Percentiles rank a stretch among this genome's conserved stretches.
Conservation (phyloP, 163 green algal species). For the Botryococcus braunii region DNA sequence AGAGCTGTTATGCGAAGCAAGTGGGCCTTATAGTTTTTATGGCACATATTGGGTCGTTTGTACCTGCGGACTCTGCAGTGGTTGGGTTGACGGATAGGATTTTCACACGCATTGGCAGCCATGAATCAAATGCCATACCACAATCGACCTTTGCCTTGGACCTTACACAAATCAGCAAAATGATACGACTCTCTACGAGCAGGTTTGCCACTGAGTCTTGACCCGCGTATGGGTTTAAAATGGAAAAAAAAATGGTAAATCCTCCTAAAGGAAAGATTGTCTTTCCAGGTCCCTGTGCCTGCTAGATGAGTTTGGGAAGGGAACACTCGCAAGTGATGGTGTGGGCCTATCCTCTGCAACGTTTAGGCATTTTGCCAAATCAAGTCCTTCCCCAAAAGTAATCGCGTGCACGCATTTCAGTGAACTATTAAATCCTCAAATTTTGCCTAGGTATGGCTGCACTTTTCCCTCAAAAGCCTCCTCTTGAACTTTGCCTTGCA, state of each 20-base stretch:
- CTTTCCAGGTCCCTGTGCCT: conserved; percentile 60
- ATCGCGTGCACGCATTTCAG: conserved; percentile 80
- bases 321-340: conserved; percentile 65
- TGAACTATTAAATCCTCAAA: conserved; percentile 47
- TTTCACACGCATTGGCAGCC: conserved; percentile 61
- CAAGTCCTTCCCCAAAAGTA: conserved; percentile 37
- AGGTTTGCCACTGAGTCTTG: no score
- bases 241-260: no score
- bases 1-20: conserved; percentile 84
- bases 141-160: conserved; percentile 79
- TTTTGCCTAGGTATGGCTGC: not conserved
- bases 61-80: conserved; percentile 55
- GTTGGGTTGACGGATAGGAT: conserved; percentile 85
- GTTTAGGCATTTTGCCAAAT: conserved; percentile 40
- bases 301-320: conserved; percentile 94
- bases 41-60: conserved; percentile 88
- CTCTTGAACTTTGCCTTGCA: not conserved
- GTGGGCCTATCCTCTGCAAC: conserved; percentile 57
- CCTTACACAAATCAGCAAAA: conserved; percentile 59
- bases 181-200: conserved; percentile 62
- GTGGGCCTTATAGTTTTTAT: conserved; percentile 86
- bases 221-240: no score
- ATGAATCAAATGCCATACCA: conserved; percentile 25
- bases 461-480: not conserved
- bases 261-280: no score